Conservation (phyloP, 495 filamentous ascomycete species). For the Neurospora cerealis region DNA sequence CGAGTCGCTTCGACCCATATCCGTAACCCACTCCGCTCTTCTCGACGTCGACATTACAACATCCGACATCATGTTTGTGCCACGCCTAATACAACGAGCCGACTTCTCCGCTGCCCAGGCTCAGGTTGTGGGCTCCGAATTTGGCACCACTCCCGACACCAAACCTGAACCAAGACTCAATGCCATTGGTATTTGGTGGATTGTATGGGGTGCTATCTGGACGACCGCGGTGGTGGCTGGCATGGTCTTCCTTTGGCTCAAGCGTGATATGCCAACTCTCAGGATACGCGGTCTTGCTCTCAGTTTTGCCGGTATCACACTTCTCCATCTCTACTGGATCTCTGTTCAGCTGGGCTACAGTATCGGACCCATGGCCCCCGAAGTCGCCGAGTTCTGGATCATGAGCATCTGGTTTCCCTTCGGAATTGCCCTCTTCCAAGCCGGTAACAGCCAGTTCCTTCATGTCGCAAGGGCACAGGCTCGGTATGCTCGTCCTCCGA, state of each 20-base stretch:
- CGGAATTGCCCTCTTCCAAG: conserved; percentile 64
- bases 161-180: conserved; percentile 15
- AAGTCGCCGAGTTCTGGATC: conserved; percentile 52
- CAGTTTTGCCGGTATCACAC: conserved; percentile 45
- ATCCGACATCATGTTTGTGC: conserved; percentile 16
- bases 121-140: conserved; percentile 18
- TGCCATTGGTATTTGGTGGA: conserved; percentile 20
- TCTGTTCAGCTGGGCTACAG: conserved; percentile 51
- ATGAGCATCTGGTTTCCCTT: conserved; percentile 64
- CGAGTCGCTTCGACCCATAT: not conserved
- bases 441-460: conserved; percentile 56
- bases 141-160: conserved; percentile 21
- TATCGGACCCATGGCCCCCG: conserved; percentile 46
- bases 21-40: not conserved
- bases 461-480: conserved; percentile 47
- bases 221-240: conserved; percentile 43
- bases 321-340: conserved; percentile 57
- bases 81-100: conserved; percentile 3
- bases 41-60: not conserved
- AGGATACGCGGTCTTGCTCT: conserved; percentile 53
- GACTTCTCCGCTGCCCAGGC: not conserved
- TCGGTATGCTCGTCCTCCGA: conserved; percentile 23
- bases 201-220: conserved; percentile 40
- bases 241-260: conserved; percentile 41
- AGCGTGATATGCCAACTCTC: conserved; percentile 49